Conservation (phyloP, 495 filamentous ascomycete genomes). For the Patellaria atrata region DNA sequence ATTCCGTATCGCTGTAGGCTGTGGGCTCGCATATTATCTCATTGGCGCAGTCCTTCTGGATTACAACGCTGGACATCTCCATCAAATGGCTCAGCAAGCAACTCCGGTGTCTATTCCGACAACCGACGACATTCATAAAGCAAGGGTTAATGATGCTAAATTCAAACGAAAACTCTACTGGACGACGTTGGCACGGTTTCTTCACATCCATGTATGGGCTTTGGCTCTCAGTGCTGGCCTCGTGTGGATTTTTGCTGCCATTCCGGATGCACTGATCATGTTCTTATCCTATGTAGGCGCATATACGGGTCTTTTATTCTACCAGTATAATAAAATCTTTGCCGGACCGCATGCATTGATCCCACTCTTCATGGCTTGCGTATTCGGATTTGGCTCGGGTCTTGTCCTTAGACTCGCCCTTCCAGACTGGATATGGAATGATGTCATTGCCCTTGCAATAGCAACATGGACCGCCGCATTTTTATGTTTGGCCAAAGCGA, state of each 20-base stretch:
- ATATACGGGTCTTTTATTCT: conserved; percentile 45
- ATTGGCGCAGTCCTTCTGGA: conserved; percentile 45
- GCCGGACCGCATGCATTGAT: conserved; percentile 39
- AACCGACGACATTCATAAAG: conserved; percentile 24
- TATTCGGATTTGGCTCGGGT: conserved; percentile 36
- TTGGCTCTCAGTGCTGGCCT: conserved; percentile 36
- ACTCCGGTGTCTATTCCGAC: conserved; percentile 32
- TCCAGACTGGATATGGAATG: conserved; percentile 31
- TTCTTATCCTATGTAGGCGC: conserved; percentile 39
- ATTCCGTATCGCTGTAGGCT: conserved; percentile 39
- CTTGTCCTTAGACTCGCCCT: conserved; percentile 15
- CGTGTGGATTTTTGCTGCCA: conserved; percentile 39
- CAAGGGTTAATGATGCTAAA: conserved; percentile 32
- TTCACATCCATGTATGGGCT: conserved; percentile 44
- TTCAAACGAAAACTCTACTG: conserved; percentile 41
- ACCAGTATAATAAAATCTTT: conserved; percentile 49
- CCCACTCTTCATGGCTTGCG: conserved; percentile 33
- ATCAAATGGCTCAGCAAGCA: conserved; percentile 15
- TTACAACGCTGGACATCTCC: conserved; percentile 40
- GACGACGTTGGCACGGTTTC: conserved; percentile 36
- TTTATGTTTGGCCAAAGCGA: conserved; percentile 31
- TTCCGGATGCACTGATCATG: conserved; percentile 31
- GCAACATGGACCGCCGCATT: conserved; percentile 42
- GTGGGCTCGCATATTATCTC: conserved; percentile 44
- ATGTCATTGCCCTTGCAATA: conserved; percentile 35